Base-by-base conservation (phyloP, 1,139 yeast species). In the Saccharomyces pastorianus region DNA sequence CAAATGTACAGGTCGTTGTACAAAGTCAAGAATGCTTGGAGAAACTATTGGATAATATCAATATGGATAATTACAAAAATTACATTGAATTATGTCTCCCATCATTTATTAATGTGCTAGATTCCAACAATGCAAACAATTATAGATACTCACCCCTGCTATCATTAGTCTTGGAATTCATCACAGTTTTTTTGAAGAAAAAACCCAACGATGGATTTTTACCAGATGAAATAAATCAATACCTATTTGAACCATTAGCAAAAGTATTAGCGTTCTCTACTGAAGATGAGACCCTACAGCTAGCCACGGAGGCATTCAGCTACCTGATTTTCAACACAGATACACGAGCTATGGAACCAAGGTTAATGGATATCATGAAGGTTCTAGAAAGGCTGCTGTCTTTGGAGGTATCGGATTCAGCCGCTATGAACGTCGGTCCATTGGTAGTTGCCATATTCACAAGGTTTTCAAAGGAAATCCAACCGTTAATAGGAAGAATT, bases 281-380 rank as follows among this genome's bases (percentile, higher is more conserved):
- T n/a, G 97, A 91, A 67, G 88, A 87, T 60, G 93, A 87, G 64
- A 77, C 89, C 5, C 71, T 90, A 44, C 96, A 90, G 67, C 76
- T 83, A 14, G 85, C 91, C 0, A 87, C 95, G 0, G 91, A 87
- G 58, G 84, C 85, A 1, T 81, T 88, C 61, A 82, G 84, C 56
- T 80, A 79, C 29, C 70, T 90, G 50, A 73, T 89, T 26, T 78
- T 77, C 55, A 81, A 78, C 51, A 69, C 72, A 0, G 77, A 81
- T 0, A 64, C 71, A 1, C 29, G 17, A 1, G 73, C 74, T 34
- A 76, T 86, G 53, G 64, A 73, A 6, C 65, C 69, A 2, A 80
- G 76, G 58, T 66, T 83, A 53, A 79, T 80, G 48, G 71, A 78
- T 1, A 75, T 87, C 31, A 72, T 91, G 14, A 71, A 74, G 23